Conservation (phyloP, 805 yeast genomes). For the Lachancea lanzarotensis region DNA sequence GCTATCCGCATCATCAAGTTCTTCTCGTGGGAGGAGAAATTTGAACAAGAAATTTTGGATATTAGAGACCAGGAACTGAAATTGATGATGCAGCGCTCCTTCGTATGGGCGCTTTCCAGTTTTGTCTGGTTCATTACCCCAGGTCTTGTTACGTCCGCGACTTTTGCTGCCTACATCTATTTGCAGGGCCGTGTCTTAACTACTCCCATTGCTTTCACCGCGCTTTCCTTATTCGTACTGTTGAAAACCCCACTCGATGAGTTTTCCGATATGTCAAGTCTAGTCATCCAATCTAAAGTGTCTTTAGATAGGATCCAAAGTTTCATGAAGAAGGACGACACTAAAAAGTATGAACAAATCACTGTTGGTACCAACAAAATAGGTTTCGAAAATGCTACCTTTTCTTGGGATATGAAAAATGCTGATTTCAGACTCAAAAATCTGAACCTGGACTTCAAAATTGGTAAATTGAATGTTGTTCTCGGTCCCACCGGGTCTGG, state of each 20-base stretch:
- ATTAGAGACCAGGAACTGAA: conserved; percentile 70
- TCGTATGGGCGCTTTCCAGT: conserved; percentile 60
- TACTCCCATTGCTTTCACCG: conserved; percentile 90
- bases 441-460: conserved; percentile 58
- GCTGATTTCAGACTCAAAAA: conserved; percentile 73
- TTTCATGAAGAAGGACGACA: conserved; percentile 77
- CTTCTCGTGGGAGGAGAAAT: conserved; percentile 92
- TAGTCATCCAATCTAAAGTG: conserved; percentile 86
- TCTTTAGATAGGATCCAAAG: conserved; percentile 82
- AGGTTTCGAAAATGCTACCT: conserved; percentile 76
- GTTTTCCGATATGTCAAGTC: conserved; percentile 81
- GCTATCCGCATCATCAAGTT: conserved; percentile 89
- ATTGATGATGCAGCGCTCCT: conserved; percentile 49
- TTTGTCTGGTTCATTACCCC: conserved; percentile 82
- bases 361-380: conserved; percentile 46
- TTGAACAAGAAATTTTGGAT: conserved; percentile 60
- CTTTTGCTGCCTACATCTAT: conserved; percentile 76
- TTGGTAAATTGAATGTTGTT: conserved; percentile 77
- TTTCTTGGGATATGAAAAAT: conserved; percentile 62
- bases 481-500: conserved; percentile 96
- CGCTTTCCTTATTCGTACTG: conserved; percentile 78
- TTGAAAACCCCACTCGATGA: conserved; percentile 85
- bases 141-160: conserved; percentile 66
- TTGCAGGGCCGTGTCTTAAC: conserved; percentile 67
- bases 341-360: conserved; percentile 80